Evolutionary conservation across 306 rosid species (phyloP), one percentile per base, ranked within the genome.

Genomic region (Vigna unguiculata): DNA sequence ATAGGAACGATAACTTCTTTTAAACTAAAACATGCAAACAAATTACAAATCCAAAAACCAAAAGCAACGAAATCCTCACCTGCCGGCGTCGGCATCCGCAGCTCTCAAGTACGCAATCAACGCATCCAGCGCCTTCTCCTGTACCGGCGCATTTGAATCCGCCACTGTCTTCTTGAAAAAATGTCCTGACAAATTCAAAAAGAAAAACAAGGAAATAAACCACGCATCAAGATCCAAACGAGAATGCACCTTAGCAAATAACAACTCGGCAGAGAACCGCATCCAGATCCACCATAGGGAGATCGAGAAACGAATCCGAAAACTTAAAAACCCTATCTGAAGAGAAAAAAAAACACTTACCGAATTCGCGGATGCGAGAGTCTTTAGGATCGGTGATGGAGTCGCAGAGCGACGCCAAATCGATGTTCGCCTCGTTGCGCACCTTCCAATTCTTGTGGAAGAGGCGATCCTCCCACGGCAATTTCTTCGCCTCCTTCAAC

Each of bases 371-470:
- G 69, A 96, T 85, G 74, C 99, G 97, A 71, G 86, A 24, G 84
- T 93, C 99, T 85, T 96, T 96, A 12, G 99, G 99, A 86, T 96
- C 99, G 85, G 97, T 11, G 32, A 96, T 93, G 84, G 99, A 96
- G 88, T 93, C 98, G 58, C 93, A 96, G 15, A 96, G 80, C 8
- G 97, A 83, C 1, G 93, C 93, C 86, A 96, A 86, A 83, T 96
- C 99, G 64, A 91, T 82, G 68, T 93, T 96, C 4, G 98, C 99
- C 82, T 96, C 99, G 53, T 87, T 93, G 59, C 99, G 85, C 2
- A 96, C 99, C 90, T 96, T 96, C 99, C 99, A 96, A 85, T 90
- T 96, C 94, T 96, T 96, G 83, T 96, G 98, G 12, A 79, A 78
- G 21, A 96, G 81, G 52, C 99, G 97, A 96, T 93, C 99, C 76